Evolutionary conservation across 768 basidiomycete species (phyloP).

Genomic region (Pleurotus eryngii): DNA sequence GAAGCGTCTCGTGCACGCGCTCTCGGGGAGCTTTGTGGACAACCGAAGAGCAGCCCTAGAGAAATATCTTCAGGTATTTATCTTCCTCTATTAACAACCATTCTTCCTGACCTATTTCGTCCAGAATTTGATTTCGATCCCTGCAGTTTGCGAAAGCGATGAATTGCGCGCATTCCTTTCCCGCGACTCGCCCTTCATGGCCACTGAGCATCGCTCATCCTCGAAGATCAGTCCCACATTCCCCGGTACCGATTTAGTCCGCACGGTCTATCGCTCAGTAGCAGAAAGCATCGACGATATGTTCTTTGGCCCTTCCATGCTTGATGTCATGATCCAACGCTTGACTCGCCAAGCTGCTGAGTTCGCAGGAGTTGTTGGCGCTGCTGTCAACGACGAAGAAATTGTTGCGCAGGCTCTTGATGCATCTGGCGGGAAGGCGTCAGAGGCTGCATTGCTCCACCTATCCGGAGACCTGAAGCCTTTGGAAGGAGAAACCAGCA

Average conservation of each 20-base stretch:
- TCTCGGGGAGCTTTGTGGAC: conserved; percentile 88
- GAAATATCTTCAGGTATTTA: conserved; percentile 81
- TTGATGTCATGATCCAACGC: conserved; percentile 91
- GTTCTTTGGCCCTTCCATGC: conserved; percentile 93
- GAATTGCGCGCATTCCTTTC: conserved; percentile 86
- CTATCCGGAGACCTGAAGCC: conserved; percentile 78
- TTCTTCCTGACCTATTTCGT: neutral
- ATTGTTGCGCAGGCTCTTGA: conserved; percentile 77
- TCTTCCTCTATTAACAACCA: neutral
- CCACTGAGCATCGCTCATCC: conserved; percentile 39
- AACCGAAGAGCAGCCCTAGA: conserved; percentile 75
- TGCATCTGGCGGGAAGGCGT: conserved; percentile 58
- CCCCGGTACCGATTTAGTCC: conserved; percentile 75
- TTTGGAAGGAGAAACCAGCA: conserved; percentile 83
- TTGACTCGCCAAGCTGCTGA: conserved; percentile 88
- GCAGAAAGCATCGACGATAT: conserved; percentile 96
- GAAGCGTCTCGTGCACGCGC: conserved; percentile 85
- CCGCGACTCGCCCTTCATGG: conserved; percentile 79
- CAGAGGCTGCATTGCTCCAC: conserved; percentile 69
- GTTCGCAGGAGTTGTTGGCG: conserved; percentile 79
- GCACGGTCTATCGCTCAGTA: conserved; percentile 86
- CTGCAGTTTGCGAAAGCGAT: conserved; percentile 74
- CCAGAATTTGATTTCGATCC: conserved; percentile 72
- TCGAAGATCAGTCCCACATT: conserved; percentile 44
- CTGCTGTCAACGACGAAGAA: conserved; percentile 79